These are phyloP conservation scores for Cercospora zeae-maydis DNA, from an alignment of 2,329 filamentous ascomycete genomes.

Conservation along the genomic window DNA sequence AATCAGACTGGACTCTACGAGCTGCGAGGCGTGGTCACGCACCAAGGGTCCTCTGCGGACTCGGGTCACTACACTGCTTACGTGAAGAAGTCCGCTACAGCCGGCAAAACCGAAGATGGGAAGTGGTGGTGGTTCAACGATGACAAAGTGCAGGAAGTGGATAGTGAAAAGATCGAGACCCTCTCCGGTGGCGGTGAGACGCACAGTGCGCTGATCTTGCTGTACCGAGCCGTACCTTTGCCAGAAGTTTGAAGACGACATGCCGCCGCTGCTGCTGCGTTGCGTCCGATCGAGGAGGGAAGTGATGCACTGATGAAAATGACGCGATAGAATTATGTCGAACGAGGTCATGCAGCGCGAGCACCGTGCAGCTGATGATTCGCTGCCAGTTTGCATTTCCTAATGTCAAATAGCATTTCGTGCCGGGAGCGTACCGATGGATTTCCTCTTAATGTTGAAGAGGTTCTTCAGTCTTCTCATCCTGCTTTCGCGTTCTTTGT, in stretches of 20 bases:
- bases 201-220: constrained; percentile 75
- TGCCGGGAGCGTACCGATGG: constrained; percentile 17
- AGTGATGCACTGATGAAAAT: not conserved
- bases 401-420: constrained; percentile 4
- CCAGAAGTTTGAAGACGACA: constrained; percentile 39
- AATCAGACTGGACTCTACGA: constrained; percentile 97
- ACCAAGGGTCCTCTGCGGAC: constrained; percentile 94
- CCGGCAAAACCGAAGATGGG: constrained; percentile 81
- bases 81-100: constrained; percentile 85
- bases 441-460: constrained; percentile 34
- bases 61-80: constrained; percentile 98
- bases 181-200: constrained; percentile 80
- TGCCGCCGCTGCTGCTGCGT: not conserved
- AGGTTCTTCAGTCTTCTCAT: constrained; percentile 36
- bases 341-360: not conserved
- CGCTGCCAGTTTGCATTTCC: not conserved
- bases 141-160: constrained; percentile 91
- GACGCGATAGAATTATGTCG: not conserved
- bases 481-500: constrained; percentile 36
- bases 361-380: not conserved
- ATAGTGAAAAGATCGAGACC: constrained; percentile 83
- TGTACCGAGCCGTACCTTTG: constrained; percentile 72
- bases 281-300: not conserved
- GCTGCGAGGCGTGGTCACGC: constrained; percentile 87
- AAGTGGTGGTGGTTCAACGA: constrained; percentile 99